Conservation (phyloP, 2,329 filamentous ascomycete species). For the Verticillium nonalfalfae region DNA sequence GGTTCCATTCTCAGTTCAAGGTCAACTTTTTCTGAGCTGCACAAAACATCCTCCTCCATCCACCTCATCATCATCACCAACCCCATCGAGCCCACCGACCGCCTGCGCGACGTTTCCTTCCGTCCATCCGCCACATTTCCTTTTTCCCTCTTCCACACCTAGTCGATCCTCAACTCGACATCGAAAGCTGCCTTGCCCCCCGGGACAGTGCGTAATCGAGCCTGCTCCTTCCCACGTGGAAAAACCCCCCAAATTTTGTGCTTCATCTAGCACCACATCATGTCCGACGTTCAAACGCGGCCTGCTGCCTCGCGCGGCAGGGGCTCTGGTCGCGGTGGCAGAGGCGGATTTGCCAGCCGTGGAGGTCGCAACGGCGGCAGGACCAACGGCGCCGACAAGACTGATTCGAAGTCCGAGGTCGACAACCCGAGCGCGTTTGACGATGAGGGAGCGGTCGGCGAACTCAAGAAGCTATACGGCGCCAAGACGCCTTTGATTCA, state of each 20-base stretch:
- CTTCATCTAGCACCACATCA: conserved; percentile 31
- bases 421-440: conserved; percentile 54
- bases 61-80: conserved; percentile 13
- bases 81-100: conserved; percentile 12
- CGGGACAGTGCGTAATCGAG: conserved; percentile 11
- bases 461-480: conserved; percentile 87
- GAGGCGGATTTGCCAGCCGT: conserved; percentile 68
- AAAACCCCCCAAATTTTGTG: conserved; percentile 6
- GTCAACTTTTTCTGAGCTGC: conserved; percentile 11
- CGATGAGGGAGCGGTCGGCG: conserved; percentile 85
- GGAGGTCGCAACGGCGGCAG: conserved; percentile 57
- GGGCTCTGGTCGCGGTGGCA: conserved; percentile 81
- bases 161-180: conserved; percentile 15
- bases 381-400: conserved; percentile 64
- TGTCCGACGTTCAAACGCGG: conserved; percentile 93
- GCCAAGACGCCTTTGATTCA: conserved; percentile 74
- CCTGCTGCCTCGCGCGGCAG: conserved; percentile 79
- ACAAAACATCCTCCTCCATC: conserved; percentile 14
- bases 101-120: conserved; percentile 11
- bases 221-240: conserved; percentile 9
- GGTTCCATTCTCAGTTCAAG: not conserved
- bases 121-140: conserved; percentile 17
- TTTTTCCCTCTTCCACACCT: conserved; percentile 15
- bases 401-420: conserved; percentile 44
- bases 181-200: conserved; percentile 11